phyloP scores from a whole-genome alignment of 768 basidiomycete genomes.

The Cytidiella melzeri region DNA sequence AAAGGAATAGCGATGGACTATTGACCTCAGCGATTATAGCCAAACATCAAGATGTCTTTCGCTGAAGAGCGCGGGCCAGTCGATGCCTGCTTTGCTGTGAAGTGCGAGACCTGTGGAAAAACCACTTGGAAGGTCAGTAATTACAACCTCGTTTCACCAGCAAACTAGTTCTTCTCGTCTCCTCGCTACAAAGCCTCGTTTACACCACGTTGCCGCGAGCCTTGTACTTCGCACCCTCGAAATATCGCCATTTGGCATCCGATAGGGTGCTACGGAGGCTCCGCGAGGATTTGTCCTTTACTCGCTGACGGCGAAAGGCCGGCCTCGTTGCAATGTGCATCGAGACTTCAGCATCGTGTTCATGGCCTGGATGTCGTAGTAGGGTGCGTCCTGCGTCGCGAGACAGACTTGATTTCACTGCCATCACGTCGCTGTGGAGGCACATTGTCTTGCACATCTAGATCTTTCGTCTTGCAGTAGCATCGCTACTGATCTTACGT shows the following conservation, averaged over 20 bases:
- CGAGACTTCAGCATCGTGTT: too few species aligned
- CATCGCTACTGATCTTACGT: too few species aligned
- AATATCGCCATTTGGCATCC: too few species aligned
- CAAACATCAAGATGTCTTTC: conserved; percentile 3
- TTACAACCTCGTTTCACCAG: not conserved
- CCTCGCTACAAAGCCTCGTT: too few species aligned
- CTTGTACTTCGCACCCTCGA: not conserved
- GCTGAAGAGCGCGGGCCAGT: conserved; percentile 28
- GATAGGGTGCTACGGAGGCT: too few species aligned
- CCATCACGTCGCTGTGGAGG: too few species aligned
- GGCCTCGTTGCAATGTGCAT: too few species aligned
- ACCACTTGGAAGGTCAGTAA: conserved; percentile 57
- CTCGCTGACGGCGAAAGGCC: too few species aligned
- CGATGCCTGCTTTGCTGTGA: conserved; percentile 50
- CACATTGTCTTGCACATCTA: not conserved
- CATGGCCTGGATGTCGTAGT: too few species aligned
- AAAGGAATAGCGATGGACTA: not conserved
- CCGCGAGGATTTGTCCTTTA: too few species aligned
- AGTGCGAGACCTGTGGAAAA: conserved; percentile 60
- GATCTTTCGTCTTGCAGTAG: conserved; percentile 6
- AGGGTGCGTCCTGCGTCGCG: too few species aligned
- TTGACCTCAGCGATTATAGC: not conserved
- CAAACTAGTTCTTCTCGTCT: too few species aligned
- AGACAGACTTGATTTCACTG: not conserved
- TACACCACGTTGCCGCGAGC: not conserved